phyloP scores from a whole-genome alignment of 2,329 filamentous ascomycete genomes.

The Cryphonectria carpinicola region DNA sequence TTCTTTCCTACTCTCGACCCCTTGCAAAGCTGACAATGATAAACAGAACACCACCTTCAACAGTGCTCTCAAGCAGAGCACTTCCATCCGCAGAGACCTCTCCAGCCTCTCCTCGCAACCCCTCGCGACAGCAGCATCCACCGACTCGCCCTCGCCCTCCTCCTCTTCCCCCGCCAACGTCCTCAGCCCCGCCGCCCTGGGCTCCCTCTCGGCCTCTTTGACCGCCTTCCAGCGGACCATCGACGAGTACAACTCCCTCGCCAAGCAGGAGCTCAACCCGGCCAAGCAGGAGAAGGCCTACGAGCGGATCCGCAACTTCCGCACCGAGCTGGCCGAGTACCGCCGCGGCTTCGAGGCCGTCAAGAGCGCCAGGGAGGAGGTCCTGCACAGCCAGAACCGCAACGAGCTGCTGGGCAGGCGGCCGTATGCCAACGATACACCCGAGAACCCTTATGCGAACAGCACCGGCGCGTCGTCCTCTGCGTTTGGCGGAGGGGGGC shows the following conservation, averaged over 20 bases:
- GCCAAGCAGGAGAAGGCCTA: slow-evolving; percentile 91
- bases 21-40: not conserved
- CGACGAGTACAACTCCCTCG: slow-evolving; percentile 86
- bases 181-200: slow-evolving; percentile 59
- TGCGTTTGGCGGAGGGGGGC: slow-evolving; percentile 32
- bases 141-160: slow-evolving; percentile 47
- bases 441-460: slow-evolving; percentile 91
- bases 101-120: slow-evolving; percentile 61
- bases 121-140: slow-evolving; percentile 29
- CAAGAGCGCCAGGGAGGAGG: slow-evolving; percentile 77
- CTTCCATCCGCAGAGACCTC: slow-evolving; percentile 77
- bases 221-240: slow-evolving; percentile 82
- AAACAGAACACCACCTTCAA: slow-evolving; percentile 82
- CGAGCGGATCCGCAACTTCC: slow-evolving; percentile 85
- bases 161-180: slow-evolving; percentile 48
- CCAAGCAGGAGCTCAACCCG: slow-evolving; percentile 85
- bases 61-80: slow-evolving; percentile 82
- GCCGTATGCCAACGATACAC: slow-evolving; percentile 76
- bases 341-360: slow-evolving; percentile 76
- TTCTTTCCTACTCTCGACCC: not conserved
- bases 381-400: slow-evolving; percentile 66
- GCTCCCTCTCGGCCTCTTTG: slow-evolving; percentile 71
- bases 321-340: slow-evolving; percentile 79
- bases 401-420: slow-evolving; percentile 84
- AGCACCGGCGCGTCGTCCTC: slow-evolving; percentile 32